A percentile compares a stretch with the other conserved stretches of the same genome.
Conservation (phyloP, 208 protist species). For the Crithidia fasciculata region DNA sequence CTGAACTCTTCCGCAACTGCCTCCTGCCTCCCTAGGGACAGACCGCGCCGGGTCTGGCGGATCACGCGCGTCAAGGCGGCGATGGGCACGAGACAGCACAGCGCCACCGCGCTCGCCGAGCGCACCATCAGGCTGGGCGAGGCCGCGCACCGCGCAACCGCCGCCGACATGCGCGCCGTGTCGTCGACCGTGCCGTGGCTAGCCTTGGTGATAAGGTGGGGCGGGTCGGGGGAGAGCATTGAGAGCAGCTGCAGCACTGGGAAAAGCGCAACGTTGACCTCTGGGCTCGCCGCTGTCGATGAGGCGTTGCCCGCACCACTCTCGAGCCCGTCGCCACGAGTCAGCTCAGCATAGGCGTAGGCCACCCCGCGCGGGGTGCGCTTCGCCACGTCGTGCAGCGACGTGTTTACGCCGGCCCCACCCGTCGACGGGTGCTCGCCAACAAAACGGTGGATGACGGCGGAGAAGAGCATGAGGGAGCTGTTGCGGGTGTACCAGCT, state of each 20-base stretch:
- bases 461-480: constrained; percentile 91
- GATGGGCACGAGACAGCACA: constrained; percentile 77
- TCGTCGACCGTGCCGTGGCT: constrained; percentile 34
- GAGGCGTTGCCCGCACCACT: background rate
- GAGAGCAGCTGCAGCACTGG: constrained; percentile 92
- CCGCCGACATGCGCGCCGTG: constrained; percentile 50
- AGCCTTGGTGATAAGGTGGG: constrained; percentile 32
- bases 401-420: constrained; percentile 82
- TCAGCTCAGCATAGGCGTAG: constrained; percentile 65
- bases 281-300: background rate
- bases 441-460: constrained; percentile 90
- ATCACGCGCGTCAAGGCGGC: constrained; percentile 15
- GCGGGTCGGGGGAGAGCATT: constrained; percentile 85
- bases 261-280: constrained; percentile 71
- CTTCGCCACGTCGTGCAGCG: constrained; percentile 73
- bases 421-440: constrained; percentile 86
- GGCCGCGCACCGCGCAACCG: constrained; percentile 56
- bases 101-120: constrained; percentile 70
- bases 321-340: constrained; percentile 20
- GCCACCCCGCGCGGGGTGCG: constrained; percentile 67
- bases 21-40: constrained; percentile 11
- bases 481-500: constrained; percentile 93
- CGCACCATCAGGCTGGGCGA: constrained; percentile 84
- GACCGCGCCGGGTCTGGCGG: constrained; percentile 15
- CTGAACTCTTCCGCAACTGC: background rate